Conservation (phyloP, 1,284 basidiomycete species). For the Leucoagaricus sp. region DNA sequence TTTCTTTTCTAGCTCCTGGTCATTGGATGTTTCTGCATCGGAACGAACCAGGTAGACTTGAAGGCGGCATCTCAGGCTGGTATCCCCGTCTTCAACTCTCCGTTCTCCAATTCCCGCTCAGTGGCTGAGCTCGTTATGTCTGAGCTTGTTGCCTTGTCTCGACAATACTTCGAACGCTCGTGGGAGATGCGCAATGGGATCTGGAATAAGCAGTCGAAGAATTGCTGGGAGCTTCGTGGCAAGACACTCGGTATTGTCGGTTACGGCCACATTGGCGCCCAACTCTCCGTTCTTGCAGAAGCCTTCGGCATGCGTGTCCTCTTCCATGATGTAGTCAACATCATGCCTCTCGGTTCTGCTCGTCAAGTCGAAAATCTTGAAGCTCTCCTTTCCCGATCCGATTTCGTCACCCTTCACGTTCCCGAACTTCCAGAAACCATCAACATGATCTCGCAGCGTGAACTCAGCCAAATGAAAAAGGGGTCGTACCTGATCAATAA, state of each 20-base stretch:
- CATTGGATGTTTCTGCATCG: constrained; percentile 99
- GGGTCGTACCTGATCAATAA: constrained; percentile 98
- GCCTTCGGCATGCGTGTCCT: constrained; percentile 95
- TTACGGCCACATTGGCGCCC: constrained; percentile 98
- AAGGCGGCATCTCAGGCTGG: constrained; percentile 82
- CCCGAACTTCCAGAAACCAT: constrained; percentile 96
- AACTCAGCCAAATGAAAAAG: constrained; percentile 92
- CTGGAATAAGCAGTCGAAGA: constrained; percentile 99
- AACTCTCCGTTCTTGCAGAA: constrained; percentile 96
- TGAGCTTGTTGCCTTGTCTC: constrained; percentile 92
- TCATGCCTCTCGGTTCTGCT: constrained; percentile 97
- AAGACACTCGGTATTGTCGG: constrained; percentile 98
- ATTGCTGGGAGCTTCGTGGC: constrained; percentile 97
- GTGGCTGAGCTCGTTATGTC: constrained; percentile 98
- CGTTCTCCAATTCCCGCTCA: constrained; percentile 99
- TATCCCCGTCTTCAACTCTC: constrained; percentile 99
- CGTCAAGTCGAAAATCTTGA: constrained; percentile 85
- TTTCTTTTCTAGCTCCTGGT: constrained; percentile 73
- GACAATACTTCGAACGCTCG: constrained; percentile 90
- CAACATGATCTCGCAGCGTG: constrained; percentile 83
- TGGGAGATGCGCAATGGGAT: constrained; percentile 87
- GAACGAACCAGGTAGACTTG: constrained; percentile 98
- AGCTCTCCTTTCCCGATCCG: constrained; percentile 78
- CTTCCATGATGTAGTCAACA: constrained; percentile 94
- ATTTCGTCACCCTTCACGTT: constrained; percentile 97